Conservation (phyloP, 148 eudicot species). For the Fagopyrum tataricum region DNA sequence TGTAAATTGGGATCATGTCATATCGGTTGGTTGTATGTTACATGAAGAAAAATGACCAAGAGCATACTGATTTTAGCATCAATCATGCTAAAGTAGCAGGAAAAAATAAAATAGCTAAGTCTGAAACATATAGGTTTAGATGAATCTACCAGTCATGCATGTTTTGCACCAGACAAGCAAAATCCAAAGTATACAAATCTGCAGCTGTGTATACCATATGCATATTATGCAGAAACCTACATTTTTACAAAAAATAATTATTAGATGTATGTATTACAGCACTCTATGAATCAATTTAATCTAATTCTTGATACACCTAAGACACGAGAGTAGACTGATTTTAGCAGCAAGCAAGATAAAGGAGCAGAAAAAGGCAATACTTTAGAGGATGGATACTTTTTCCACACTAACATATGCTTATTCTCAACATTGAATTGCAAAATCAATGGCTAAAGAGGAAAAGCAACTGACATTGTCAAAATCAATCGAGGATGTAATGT, state of each 20-base stretch:
- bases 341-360: not conserved
- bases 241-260: slow-evolving; percentile 19
- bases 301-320: too few species aligned
- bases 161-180: not conserved
- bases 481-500: slow-evolving; percentile 49
- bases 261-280: not conserved
- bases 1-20: slow-evolving; percentile 18
- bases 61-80: slow-evolving; percentile 30
- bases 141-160: not conserved
- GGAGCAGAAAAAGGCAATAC: not conserved
- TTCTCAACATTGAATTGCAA: not conserved
- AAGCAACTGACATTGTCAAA: slow-evolving; percentile 48
- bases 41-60: not conserved
- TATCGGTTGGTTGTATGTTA: not conserved
- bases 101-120: not conserved
- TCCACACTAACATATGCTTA: too few species aligned
- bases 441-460: not conserved
- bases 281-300: too few species aligned
- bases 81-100: not conserved
- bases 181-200: slow-evolving; percentile 22
- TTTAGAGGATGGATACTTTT: too few species aligned
- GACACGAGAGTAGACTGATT: not conserved
- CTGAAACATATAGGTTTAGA: not conserved
- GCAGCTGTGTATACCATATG: slow-evolving; percentile 65
- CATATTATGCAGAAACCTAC: slow-evolving; percentile 66